Conservation (phyloP, 805 yeast genomes). For the Vanderwaltozyma yarrowii region DNA sequence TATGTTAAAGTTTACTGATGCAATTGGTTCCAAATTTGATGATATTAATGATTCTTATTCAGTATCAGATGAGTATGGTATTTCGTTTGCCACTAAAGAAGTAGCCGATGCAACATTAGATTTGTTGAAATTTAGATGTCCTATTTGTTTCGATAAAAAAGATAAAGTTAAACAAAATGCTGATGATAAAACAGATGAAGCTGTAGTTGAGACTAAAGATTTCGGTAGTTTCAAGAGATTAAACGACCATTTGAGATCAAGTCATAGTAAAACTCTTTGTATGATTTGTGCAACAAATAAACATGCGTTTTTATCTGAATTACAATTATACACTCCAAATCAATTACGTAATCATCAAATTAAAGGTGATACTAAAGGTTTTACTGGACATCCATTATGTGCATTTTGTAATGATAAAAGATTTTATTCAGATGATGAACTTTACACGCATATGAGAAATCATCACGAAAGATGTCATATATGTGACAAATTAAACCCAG, state of each 20-base stretch:
- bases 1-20: constrained; percentile 47
- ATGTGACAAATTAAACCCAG: constrained; percentile 61
- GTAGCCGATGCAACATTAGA: constrained; percentile 40
- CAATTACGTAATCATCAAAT: constrained; percentile 61
- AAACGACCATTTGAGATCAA: constrained; percentile 52
- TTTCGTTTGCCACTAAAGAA: constrained; percentile 48
- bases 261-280: constrained; percentile 59
- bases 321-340: constrained; percentile 47
- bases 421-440: constrained; percentile 83
- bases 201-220: too few relatives aligned
- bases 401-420: constrained; percentile 62
- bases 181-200: constrained; percentile 1
- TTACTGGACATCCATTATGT: constrained; percentile 84
- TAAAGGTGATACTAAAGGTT: constrained; percentile 65
- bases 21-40: constrained; percentile 28
- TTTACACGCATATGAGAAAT: constrained; percentile 70
- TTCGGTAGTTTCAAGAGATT: constrained; percentile 45
- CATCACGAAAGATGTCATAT: constrained; percentile 83
- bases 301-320: constrained; percentile 66
- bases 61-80: constrained; percentile 33
- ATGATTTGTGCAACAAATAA: constrained; percentile 68
- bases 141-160: constrained; percentile 29
- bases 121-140: constrained; percentile 49
- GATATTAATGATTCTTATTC: constrained; percentile 31
- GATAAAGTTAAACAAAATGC: constrained; percentile 1